Evolutionary conservation across 345 rosid species (phyloP), one percentile per base, ranked within the genome.

Genomic region (Euphorbia pulcherrima): DNA sequence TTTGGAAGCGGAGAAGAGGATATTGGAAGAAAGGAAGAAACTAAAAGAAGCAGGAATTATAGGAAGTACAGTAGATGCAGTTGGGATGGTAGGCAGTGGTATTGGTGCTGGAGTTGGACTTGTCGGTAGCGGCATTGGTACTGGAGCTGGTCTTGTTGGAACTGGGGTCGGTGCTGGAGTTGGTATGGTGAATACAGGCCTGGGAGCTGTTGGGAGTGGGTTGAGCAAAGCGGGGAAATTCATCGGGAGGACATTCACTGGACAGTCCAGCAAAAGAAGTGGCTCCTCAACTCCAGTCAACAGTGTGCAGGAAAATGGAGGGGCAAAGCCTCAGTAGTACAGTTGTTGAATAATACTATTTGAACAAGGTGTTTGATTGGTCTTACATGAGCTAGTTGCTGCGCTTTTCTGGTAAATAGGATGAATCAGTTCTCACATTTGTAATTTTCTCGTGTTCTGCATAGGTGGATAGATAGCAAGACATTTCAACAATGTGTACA

Each of bases 11-110:
- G 99, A 95, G 84, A 95, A 95, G 87, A 87, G 78, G 81, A 79
- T 88, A 27, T 46, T 95, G 44, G 99, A 92, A 74, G 79, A 76
- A 64, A 89, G 88, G 44, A 92, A 86, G 88, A 89, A 83, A 70
- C 74, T 89, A 78, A 95, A 92, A 72, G 99, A 83, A 70, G 89
- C 89, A 21, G 99, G 99, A 59, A 87, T 87, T 59, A 86, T 95
- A 18, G 97, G 93, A 59, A 95, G 99, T 78, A 92, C 94, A 2
- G 81, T 87, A 94, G 96, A 88, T 62, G 90, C 96, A 20, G 92
- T 72, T 16, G 73, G 75, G 68, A 58, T 48, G 79, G 90, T 69
- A 68, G 85, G 72, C 28, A 78, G 85, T 8, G 84, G 92, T 16
- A 62, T 92, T 4, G 93, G 86, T 30, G 68, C 88, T 14, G 98